Evolutionary conservation across 805 yeast genomes (phyloP), one percentile per base, ranked within the genome.

Genomic region (Candida mattraensis): DNA sequence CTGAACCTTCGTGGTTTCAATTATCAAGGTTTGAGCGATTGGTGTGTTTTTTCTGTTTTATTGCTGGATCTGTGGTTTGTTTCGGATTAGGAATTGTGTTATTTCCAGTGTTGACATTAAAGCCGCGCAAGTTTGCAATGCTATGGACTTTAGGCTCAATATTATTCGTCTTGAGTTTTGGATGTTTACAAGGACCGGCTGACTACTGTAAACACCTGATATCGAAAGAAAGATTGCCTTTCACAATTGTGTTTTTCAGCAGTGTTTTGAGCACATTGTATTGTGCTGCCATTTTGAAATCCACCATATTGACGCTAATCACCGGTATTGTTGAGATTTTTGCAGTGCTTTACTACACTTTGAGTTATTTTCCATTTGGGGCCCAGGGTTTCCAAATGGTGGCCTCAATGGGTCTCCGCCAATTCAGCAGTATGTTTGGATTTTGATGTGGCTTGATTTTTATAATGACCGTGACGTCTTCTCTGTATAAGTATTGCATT

Each of bases 321-420:
- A 78, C 87, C 20, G 83, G 93, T 27, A 60, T 83, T 2, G 60
- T 85, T 8, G 97, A 93, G 60, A 66, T 89, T 7, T 61, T 93
- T 37, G 91, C 96, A 1, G 88, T 93, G n/a, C 52, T 87, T 5
- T 89, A 89, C 69, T 93, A 93, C 59, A 81, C 93, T 0, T 70
- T 91, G 26, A 85, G 95, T 52, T 93, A 93, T 61, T 91, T 93
- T 72, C 99, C 99, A 28, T 84, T 89, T 65, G 99, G 99, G 9
- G 85, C 91, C 1, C 83, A 84, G 42, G 83, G 94, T 2, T 56
- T 72, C 50, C 67, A 74, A 22, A 65, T 72, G 72, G 61, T 75
- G 42, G 57, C 72, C 17, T 66, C 70, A 42, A 63, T 72, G 52
- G 55, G 64, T 18, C 45, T 56, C 7, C 47, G 60, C 29, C 63